phyloP scores from a whole-genome alignment of 441 rosid genomes.

The Syzygium syzygioides region DNA sequence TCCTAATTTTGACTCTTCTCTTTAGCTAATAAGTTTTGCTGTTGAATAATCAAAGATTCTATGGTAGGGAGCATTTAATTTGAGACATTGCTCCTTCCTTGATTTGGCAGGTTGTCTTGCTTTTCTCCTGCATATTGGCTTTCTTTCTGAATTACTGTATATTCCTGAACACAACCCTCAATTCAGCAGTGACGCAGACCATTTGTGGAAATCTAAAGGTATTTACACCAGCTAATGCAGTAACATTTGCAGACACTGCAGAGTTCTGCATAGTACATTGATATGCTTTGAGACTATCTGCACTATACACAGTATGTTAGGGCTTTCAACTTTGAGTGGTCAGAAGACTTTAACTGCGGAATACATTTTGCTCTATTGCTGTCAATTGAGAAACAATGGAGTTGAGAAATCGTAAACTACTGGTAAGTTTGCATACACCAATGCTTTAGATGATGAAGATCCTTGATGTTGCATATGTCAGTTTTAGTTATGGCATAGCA shows the following conservation, averaged over 20 bases:
- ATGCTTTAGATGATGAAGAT: neutral
- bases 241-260: neutral
- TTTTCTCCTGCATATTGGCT: conserved; percentile 77
- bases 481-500: neutral
- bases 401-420: neutral
- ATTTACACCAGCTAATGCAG: neutral
- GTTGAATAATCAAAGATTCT: neutral
- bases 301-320: neutral
- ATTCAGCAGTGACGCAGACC: conserved; percentile 92
- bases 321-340: neutral
- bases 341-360: neutral
- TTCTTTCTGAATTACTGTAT: conserved; percentile 95
- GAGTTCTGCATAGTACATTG: neutral
- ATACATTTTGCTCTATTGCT: neutral
- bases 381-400: neutral
- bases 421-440: neutral
- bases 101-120: conserved; percentile 56
- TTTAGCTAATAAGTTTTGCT: neutral
- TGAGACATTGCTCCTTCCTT: neutral
- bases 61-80: neutral
- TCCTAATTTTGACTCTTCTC: neutral
- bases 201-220: conserved; percentile 98
- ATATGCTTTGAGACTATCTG: neutral
- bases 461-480: neutral
- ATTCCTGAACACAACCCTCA: conserved; percentile 93